These are phyloP conservation scores for Salix caprea DNA, from an alignment of 345 rosid species.

Conservation along the genomic window DNA sequence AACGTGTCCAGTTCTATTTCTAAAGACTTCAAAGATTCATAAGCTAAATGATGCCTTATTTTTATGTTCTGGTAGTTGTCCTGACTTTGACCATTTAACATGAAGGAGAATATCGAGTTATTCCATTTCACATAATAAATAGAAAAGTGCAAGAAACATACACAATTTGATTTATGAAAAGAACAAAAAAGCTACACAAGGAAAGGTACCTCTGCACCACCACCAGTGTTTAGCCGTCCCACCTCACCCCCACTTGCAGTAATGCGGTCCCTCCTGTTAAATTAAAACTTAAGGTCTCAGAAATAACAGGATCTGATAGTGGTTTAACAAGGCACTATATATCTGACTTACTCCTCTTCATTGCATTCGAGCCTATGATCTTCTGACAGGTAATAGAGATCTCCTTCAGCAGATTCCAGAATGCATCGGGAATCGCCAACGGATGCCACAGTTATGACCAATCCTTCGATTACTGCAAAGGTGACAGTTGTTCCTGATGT, in stretches of 20 bases:
- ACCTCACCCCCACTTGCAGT: slow-evolving; percentile 99
- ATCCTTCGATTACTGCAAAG: slow-evolving; percentile 86
- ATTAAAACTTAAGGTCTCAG: slow-evolving; percentile 20
- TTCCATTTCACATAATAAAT: slow-evolving; percentile 6
- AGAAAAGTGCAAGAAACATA: background rate
- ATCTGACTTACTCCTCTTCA: slow-evolving; percentile 76
- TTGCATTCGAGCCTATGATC: slow-evolving; percentile 96
- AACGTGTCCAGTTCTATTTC: background rate
- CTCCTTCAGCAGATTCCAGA: slow-evolving; percentile 95
- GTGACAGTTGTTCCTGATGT: slow-evolving; percentile 95
- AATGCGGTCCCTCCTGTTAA: slow-evolving; percentile 74
- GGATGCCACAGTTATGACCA: slow-evolving; percentile 91
- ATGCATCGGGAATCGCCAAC: slow-evolving; percentile 98
- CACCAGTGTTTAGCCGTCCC: slow-evolving; percentile 94
- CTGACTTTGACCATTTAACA: background rate
- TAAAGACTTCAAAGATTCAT: background rate
- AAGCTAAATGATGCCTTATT: background rate
- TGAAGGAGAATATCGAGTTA: background rate
- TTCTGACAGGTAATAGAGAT: slow-evolving; percentile 79
- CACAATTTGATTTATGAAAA: background rate
- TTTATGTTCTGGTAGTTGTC: slow-evolving; percentile 3
- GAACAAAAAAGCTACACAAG: slow-evolving; percentile 8
- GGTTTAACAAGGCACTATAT: background rate
- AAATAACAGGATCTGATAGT: slow-evolving; percentile 10
- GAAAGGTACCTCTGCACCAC: slow-evolving; percentile 86